Percentiles rank a stretch among this genome's conserved stretches.
phyloP scores from a whole-genome alignment of 2,329 filamentous ascomycete genomes.

The Coniochaeta ligniaria region DNA sequence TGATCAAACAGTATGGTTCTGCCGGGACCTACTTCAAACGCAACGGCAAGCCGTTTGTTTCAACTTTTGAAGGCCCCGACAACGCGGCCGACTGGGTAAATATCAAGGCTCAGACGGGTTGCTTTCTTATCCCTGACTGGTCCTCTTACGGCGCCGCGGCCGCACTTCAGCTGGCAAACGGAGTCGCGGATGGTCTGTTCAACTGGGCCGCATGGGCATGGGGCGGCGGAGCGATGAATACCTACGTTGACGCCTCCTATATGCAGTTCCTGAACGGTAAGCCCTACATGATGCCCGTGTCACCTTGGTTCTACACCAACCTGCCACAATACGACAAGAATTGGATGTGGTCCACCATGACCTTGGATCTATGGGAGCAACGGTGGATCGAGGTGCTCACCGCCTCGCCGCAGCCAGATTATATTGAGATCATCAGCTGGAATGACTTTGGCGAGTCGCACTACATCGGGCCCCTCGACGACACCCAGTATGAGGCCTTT shows the following conservation, averaged over 20 bases:
- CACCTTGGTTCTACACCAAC: conserved; percentile 8
- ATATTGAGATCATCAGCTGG: conserved; percentile 28
- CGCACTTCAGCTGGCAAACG: neutral
- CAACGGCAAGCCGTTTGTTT: neutral
- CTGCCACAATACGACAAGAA: conserved; percentile 4
- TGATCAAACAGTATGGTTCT: conserved; percentile 4
- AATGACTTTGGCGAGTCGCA: conserved; percentile 49
- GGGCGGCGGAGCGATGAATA: neutral
- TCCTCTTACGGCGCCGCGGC: conserved; percentile 1
- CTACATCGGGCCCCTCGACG: conserved; percentile 37
- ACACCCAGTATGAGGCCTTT: too few species aligned
- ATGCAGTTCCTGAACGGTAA: neutral
- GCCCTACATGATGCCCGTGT: conserved; percentile 8
- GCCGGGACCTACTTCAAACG: conserved; percentile 4
- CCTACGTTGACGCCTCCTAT: conserved; percentile 4
- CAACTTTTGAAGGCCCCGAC: conserved; percentile 6
- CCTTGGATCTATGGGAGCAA: conserved; percentile 5
- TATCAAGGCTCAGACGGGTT: conserved; percentile 2
- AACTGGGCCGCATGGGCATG: conserved; percentile 8
- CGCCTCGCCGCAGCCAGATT: conserved; percentile 19
- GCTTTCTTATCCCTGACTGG: conserved; percentile 8
- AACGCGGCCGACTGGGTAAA: conserved; percentile 3
- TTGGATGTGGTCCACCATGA: conserved; percentile 12
- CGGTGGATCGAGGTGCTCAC: conserved; percentile 13
- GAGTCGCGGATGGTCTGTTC: conserved; percentile 2